Base-by-base conservation (phyloP, 2,329 filamentous ascomycete genomes). In the Bipolaris bicolor region DNA sequence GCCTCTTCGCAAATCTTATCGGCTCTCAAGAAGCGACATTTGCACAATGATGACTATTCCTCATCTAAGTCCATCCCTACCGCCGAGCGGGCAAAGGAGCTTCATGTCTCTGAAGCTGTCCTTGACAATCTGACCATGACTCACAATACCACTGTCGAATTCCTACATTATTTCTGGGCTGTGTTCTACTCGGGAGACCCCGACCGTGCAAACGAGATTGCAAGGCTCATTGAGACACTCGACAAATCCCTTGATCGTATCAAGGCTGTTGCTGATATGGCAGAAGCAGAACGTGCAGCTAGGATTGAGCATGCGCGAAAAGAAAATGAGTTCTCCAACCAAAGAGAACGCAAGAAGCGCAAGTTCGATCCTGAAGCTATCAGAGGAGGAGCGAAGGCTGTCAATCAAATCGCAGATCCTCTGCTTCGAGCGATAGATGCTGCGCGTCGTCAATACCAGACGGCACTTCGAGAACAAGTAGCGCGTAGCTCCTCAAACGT, bases 141-240 rank as follows among this genome's bases (percentile, higher is more conserved):
- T 0, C 92, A 98, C 74, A 93, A 93, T 51, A 99, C 95, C 0
- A 96, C 92, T 0, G 89, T 91, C 36, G 95, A 99, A 72, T 99
- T 98, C 70, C 81, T 99, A n/a, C 91, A 94, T 68, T 96, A 98
- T 75, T 99, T 99, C 80, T 99, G 94, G 94, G 85, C 86, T 33
- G 88, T 93, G 0, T 99, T 96, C 71, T 83, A 96, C 24, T 97
- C 93, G 0, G 94, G 93, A 13, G 91, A 97, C 71, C 80, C 90
- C 1, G 88, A 91, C 58, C 88, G 91, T 33, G 91, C 91, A 0
- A 83, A 83, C 40, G 94, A 99, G 77, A 83, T 97, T 13, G 87
- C 88, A 6, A 92, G 90, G 60, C 83, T 97, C 45, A 88, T 90
- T 7, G 91, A 96, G 73, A 94, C 92, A 9, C 82, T 99, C 13